Base-by-base conservation (phyloP, 78 protist genomes). In the Chrysochromulina tobinii region DNA sequence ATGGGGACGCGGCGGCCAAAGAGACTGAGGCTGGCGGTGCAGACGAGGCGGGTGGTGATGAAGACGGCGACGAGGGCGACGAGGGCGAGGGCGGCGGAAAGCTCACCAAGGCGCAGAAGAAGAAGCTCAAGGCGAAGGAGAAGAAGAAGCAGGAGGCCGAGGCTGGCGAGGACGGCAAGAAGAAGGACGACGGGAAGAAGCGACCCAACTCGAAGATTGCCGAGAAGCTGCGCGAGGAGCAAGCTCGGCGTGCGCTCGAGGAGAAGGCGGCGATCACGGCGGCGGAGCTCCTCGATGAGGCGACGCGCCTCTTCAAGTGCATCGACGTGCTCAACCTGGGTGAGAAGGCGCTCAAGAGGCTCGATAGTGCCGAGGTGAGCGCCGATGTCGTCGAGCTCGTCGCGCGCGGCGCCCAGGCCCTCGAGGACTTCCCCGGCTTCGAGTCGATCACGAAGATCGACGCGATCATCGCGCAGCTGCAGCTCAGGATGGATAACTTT, bases 71-170 rank as follows among this genome's bases (percentile, higher is more conserved):
- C 23, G 83, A 4, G 38, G 83, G 15, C 57, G 83, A 50, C n/a
- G 57, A 50, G 51, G 83, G 57, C 83, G 83, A 8, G 12, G 57
- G 12, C 25, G 57, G 57, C 57, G 12, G n/a, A 1, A 5, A 2
- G 59, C 64, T 54, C 12, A 8, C 86, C 38, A 79, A 79, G 38
- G 64, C 64, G 51, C 58, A 79, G 86, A 18, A 54, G 64, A 79
- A 79, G 81, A 61, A 77, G 61, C 77, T 77, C 23, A 51, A 92
- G 69, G 48, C 27, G 72, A 68, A 85, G 90, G 48, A 2, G 20
- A 81, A 72, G 79, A 20, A 57, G 72, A 23, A 23, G 55, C 54
- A 2, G 64, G 23, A 2, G 25, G 79, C 38, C 51, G 79, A 3
- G 14, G 79, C 5, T 12, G 51, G 38, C 79, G 51, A 27, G 23